Evolutionary conservation across 768 basidiomycete genomes (phyloP).

Genomic region (Russula abietina): DNA sequence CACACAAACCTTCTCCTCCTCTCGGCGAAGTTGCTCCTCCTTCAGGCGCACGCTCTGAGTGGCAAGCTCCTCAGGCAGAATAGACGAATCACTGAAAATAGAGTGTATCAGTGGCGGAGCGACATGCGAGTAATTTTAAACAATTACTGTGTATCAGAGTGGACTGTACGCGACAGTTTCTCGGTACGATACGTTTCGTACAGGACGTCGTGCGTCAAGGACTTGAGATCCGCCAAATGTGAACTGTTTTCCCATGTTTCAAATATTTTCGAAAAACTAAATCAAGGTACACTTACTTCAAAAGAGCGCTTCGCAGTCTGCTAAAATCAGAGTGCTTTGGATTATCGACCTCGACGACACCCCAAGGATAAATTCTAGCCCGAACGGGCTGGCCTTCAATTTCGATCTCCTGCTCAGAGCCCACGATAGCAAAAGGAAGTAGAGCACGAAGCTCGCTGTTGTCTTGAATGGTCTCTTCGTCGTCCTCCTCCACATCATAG

Average conservation of each 20-base stretch:
- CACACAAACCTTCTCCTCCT: slow-evolving; percentile 80
- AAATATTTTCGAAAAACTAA: background rate
- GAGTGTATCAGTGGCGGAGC: slow-evolving; percentile 24
- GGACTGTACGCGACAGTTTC: slow-evolving; percentile 88
- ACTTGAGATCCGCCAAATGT: slow-evolving; percentile 91
- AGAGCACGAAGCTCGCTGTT: slow-evolving; percentile 91
- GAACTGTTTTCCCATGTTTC: slow-evolving; percentile 48
- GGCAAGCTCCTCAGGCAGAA: slow-evolving; percentile 93
- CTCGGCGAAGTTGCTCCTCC: slow-evolving; percentile 94
- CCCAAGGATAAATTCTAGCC: slow-evolving; percentile 97
- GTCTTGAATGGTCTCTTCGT: slow-evolving; percentile 96
- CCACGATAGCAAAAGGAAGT: slow-evolving; percentile 95
- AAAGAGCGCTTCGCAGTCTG: slow-evolving; percentile 81
- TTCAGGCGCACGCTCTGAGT: slow-evolving; percentile 96
- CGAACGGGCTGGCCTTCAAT: slow-evolving; percentile 87
- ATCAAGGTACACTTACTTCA: slow-evolving; percentile 57
- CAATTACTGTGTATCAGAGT: slow-evolving; percentile 64
- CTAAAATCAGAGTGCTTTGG: slow-evolving; percentile 99
- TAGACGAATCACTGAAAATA: slow-evolving; percentile 66
- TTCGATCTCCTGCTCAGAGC: slow-evolving; percentile 95
- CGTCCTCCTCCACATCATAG: slow-evolving; percentile 98
- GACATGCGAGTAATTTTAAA: slow-evolving; percentile 12
- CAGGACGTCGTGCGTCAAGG: slow-evolving; percentile 86
- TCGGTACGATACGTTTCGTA: slow-evolving; percentile 98
- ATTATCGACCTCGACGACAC: slow-evolving; percentile 97